Base-by-base conservation (phyloP, 768 basidiomycete genomes). In the Candolleomyces efflorescens region DNA sequence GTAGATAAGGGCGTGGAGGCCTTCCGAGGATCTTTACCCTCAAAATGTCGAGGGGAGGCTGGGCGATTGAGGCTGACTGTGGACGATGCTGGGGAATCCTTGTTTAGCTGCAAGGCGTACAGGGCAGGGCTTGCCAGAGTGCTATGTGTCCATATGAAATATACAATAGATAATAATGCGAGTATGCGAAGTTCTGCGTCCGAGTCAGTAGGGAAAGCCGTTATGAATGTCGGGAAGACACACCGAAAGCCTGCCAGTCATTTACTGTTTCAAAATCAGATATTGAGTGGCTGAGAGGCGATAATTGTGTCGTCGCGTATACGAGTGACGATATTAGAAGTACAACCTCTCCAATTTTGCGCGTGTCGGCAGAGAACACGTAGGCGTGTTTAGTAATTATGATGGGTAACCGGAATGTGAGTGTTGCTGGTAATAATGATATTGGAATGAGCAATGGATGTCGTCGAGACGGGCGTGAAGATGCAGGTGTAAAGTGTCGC, bases 241-340 rank as follows among this genome's bases (percentile, higher is more conserved):
- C 68, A 86, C 86, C 85, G 72, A 77, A 70, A 50, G 80, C 76
- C 58, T 82, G 70, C 74, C 79, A 85, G 56, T 69, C 57, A 64
- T 78, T 71, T 67, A 51, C 69, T 62, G 27, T 60, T 56, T 23
- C 68, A 58, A 57, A 67, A 74, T 64, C 13, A 70, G 70, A 54
- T 69, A 70, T 23, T 18, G 23, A 23, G 36, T 17, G 20, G 13
- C 37, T 47, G 18, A 57, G 32, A 15, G 60, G 62, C 15, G 72
- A 69, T 54, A 88, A 74, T 65, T 80, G 79, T 57, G 71, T 73
- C 5, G 83, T 77, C 24, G 83, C 82, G 60, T 77, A 83, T 38
- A 81, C 69, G 17, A 90, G 73, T 18, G 87, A 87, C 17, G 74
- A 76, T n/a, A 90, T 68, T 5, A 93, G 78, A 3, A 92, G 65